phyloP scores from a whole-genome alignment of 192 early-diverging fungal species.

The Spinellus fusiger region DNA sequence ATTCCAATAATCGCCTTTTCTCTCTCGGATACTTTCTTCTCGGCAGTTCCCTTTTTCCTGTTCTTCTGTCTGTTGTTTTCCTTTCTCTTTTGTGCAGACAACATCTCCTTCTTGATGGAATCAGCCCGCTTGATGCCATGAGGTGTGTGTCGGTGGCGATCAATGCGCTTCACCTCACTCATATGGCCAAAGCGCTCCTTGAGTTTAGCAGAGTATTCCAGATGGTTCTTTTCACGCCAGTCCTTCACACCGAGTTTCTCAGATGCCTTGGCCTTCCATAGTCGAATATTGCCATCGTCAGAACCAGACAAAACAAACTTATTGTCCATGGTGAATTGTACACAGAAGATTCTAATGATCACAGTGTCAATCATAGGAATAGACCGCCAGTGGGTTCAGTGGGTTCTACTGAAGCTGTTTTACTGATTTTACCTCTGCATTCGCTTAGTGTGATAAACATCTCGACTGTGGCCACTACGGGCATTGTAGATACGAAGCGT shows the following conservation, averaged over 20 bases:
- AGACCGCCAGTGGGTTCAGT: neutral
- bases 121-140: conserved; percentile 77
- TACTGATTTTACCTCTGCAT: conserved; percentile 69
- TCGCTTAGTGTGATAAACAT: conserved; percentile 96
- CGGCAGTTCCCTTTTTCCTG: conserved; percentile 52
- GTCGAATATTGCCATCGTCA: conserved; percentile 94
- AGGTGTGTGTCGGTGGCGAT: conserved; percentile 82
- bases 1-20: conserved; percentile 64
- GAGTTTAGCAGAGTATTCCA: conserved; percentile 82
- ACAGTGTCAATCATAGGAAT: conserved; percentile 25
- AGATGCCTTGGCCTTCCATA: conserved; percentile 95
- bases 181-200: conserved; percentile 91
- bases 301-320: conserved; percentile 93
- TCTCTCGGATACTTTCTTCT: conserved; percentile 62
- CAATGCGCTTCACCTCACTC: conserved; percentile 83
- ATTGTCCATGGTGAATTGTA: conserved; percentile 89
- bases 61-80: conserved; percentile 91
- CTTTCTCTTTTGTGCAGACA: conserved; percentile 73
- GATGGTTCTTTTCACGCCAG: conserved; percentile 67
- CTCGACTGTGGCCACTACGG: conserved; percentile 74
- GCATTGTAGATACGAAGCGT: conserved; percentile 85
- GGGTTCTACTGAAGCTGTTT: neutral
- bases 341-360: conserved; percentile 79
- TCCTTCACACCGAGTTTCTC: conserved; percentile 68
- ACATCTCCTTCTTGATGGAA: conserved; percentile 75